Evolutionary conservation across 805 yeast genomes (phyloP).

Genomic region (Saccharomycopsis vini): DNA sequence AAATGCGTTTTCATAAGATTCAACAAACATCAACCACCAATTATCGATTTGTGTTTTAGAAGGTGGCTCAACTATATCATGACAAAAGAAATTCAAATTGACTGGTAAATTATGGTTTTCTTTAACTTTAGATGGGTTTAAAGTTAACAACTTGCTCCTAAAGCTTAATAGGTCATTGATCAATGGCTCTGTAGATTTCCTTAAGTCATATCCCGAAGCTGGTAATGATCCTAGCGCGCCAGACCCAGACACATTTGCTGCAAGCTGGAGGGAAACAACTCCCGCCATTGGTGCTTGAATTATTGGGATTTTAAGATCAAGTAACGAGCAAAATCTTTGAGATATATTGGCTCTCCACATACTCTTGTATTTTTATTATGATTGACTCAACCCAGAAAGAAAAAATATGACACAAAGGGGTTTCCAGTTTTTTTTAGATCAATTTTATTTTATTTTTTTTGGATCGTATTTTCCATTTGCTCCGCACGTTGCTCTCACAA

Average conservation of each 20-base stretch:
- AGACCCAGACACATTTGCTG: constrained; percentile 31
- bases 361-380: too few relatives aligned
- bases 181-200: background rate
- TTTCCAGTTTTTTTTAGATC: too few relatives aligned
- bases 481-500: too few relatives aligned
- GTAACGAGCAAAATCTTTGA: too few relatives aligned
- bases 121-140: background rate
- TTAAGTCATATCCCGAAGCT: constrained; percentile 15
- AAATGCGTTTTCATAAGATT: background rate
- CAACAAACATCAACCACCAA: constrained; percentile 20
- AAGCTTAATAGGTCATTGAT: background rate
- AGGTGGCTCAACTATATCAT: constrained; percentile 24
- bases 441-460: too few relatives aligned
- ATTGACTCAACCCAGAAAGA: too few relatives aligned
- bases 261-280: constrained; percentile 36
- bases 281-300: constrained; percentile 60
- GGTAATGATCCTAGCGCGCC: constrained; percentile 48
- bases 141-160: background rate
- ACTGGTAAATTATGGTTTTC: constrained; percentile 20
- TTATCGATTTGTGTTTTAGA: constrained; percentile 15
- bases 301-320: constrained; percentile 33
- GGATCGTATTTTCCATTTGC: too few relatives aligned
- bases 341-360: too few relatives aligned
- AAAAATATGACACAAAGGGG: too few relatives aligned
- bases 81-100: constrained; percentile 42